These are phyloP conservation scores for Teratosphaeria destructans DNA, from an alignment of 2,329 filamentous ascomycete species.

Conservation along the genomic window DNA sequence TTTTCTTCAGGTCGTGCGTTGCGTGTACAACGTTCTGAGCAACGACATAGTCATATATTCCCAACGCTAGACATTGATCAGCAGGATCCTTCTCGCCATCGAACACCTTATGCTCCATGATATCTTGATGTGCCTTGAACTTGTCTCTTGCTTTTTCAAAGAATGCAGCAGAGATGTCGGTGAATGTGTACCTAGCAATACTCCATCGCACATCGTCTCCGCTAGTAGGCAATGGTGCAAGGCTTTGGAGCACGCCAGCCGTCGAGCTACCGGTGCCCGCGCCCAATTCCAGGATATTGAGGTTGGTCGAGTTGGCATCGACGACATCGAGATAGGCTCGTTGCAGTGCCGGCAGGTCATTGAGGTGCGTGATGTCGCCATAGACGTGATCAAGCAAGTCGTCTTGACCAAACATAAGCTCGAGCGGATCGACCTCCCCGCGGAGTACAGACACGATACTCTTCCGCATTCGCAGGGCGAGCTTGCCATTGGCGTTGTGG, in stretches of 20 bases:
- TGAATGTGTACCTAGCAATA: slow-evolving; percentile 33
- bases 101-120: no score
- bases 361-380: neutral
- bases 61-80: no score
- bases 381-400: slow-evolving; percentile 3
- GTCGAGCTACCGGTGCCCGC: slow-evolving; percentile 6
- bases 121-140: no score
- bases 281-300: slow-evolving; percentile 8
- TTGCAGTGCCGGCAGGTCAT: neutral
- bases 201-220: neutral
- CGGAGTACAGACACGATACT: slow-evolving; percentile 3
- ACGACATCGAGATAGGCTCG: slow-evolving; percentile 1
- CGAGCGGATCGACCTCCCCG: neutral
- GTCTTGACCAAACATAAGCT: slow-evolving; percentile 3
- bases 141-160: slow-evolving; percentile 20
- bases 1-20: no score
- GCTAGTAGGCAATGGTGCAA: neutral
- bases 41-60: no score
- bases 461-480: slow-evolving; percentile 4
- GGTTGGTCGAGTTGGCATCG: slow-evolving; percentile 1
- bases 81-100: no score
- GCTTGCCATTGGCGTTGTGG: slow-evolving; percentile 1
- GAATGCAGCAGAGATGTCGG: slow-evolving; percentile 34
- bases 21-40: no score
- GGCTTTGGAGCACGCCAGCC: neutral